Conservation (phyloP, 257 asterid species). For the Capsicum chinense region DNA sequence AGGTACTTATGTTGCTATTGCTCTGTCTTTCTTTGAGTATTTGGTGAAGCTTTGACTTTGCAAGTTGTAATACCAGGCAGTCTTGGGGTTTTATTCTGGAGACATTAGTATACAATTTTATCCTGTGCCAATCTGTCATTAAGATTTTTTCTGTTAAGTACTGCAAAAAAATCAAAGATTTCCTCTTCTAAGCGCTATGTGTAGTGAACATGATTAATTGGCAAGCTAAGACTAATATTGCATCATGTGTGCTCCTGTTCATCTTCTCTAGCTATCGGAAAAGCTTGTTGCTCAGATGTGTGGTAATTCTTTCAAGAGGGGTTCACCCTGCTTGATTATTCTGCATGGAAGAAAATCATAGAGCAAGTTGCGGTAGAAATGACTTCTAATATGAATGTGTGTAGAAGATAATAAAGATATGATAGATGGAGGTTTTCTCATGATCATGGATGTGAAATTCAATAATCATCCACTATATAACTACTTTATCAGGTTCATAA, state of each 20-base stretch:
- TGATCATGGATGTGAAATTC: conserved; percentile 20
- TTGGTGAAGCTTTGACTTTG: conserved; percentile 10
- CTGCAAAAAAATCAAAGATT: not conserved
- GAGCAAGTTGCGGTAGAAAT: conserved; percentile 21
- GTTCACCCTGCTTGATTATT: not conserved
- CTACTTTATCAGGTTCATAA: not conserved
- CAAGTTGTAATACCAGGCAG: not conserved
- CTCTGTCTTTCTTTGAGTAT: conserved; percentile 15
- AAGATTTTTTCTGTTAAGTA: not conserved
- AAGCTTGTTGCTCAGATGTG: not conserved
- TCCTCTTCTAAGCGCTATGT: not conserved
- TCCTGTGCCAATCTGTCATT: not conserved
- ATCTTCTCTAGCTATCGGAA: not conserved
- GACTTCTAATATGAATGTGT: conserved; percentile 15
- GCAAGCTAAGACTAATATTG: conserved; percentile 18
- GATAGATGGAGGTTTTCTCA: not conserved
- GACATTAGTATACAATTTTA: conserved; percentile 22
- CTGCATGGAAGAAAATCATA: conserved; percentile 9
- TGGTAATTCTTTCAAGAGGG: conserved; percentile 8
- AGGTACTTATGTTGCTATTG: conserved; percentile 47
- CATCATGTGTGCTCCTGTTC: not conserved
- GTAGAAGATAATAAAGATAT: conserved; percentile 6
- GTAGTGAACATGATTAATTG: not conserved
- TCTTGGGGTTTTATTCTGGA: not conserved
- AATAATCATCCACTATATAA: not conserved